Evolutionary conservation across 179 eudicot genomes (phyloP).

Genomic region (Nepenthes alata): DNA sequence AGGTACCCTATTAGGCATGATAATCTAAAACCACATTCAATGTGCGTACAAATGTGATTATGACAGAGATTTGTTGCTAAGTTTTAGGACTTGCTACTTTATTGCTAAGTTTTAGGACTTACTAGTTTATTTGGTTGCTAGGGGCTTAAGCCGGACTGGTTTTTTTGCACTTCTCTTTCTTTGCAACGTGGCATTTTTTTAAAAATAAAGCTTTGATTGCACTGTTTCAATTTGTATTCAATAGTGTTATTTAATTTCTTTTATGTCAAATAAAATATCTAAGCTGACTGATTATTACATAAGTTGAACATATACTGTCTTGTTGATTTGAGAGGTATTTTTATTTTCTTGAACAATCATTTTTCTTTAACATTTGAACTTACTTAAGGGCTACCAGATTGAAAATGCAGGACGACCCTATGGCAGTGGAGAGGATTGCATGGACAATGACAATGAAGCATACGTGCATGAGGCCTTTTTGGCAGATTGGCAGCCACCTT

Average conservation of each 20-base stretch:
- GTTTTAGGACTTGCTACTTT: no score
- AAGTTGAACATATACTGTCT: background rate
- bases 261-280: no score
- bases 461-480: constrained; percentile 93
- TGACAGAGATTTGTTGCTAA: no score
- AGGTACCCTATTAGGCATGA: no score
- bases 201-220: no score
- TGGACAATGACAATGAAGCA: constrained; percentile 59
- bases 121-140: background rate
- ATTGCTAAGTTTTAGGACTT: no score
- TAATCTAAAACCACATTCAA: no score
- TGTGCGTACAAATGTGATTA: no score
- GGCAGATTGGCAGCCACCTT: constrained; percentile 81
- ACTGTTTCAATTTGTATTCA: no score
- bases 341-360: background rate
- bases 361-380: constrained; percentile 1
- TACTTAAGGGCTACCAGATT: constrained; percentile 14
- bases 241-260: no score
- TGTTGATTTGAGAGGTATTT: background rate
- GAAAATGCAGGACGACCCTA: constrained; percentile 37
- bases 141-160: background rate
- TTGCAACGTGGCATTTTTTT: background rate
- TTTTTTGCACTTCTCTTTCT: background rate
- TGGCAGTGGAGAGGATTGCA: constrained; percentile 48
- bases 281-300: background rate